A percentile compares a stretch with the other conserved stretches of the same genome.
Evolutionary conservation across 768 basidiomycete species (phyloP).

Genomic region (Megacollybia marginata): DNA sequence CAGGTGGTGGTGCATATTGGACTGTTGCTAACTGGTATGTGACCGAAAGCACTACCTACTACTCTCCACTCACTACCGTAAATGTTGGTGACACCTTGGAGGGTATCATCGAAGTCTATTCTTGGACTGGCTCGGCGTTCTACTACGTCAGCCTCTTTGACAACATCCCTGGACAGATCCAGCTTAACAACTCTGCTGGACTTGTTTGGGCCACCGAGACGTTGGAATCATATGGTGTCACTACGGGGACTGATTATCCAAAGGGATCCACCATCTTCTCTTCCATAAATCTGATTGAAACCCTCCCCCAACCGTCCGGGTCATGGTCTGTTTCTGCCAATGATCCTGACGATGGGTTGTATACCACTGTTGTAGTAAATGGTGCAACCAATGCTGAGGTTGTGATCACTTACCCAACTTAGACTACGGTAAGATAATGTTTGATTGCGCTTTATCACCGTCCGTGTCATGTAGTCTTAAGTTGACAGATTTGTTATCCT

Average conservation of each 20-base stretch:
- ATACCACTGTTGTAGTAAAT: conserved; percentile 4
- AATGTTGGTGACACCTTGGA: conserved; percentile 5
- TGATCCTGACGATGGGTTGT: conserved; percentile 6
- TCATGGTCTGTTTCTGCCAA: background rate
- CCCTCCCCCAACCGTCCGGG: conserved; percentile 3
- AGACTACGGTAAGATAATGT: no score
- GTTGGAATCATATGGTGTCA: no score
- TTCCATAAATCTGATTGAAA: conserved; percentile 6
- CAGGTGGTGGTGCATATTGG: no score
- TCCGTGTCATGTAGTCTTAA: no score
- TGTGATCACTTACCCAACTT: conserved; percentile 7
- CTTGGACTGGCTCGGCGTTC: conserved; percentile 6
- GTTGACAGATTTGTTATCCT: no score
- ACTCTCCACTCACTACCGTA: background rate
- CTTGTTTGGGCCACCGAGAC: no score
- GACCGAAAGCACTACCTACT: background rate
- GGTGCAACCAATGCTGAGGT: conserved; percentile 8
- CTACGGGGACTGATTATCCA: no score
- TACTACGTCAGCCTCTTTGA: conserved; percentile 7
- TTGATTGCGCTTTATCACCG: no score
- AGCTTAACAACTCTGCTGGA: conserved; percentile 3
- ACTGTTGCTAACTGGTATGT: conserved; percentile 9
- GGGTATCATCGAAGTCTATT: no score
- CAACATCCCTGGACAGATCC: conserved; percentile 9
- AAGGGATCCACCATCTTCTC: conserved; percentile 8